Evolutionary conservation across 495 filamentous ascomycete species (phyloP), one percentile per base, ranked within the genome.

Genomic region (Penicillium nucicola): DNA sequence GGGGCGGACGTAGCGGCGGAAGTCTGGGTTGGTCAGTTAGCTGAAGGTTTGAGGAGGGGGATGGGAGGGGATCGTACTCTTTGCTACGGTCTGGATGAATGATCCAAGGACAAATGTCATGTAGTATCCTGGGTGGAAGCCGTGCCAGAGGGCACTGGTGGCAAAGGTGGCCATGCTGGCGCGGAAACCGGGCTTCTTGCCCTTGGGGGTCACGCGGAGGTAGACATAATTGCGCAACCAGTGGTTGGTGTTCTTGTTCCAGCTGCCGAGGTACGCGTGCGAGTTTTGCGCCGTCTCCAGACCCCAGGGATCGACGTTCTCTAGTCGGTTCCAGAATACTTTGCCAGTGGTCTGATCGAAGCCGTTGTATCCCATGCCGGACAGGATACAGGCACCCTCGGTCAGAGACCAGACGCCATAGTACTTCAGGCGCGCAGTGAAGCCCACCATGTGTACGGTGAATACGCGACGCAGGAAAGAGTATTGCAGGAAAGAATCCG

Each of bases 231-330:
- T 96, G 31, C 92, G 84, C 48, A 98, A 72, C 93, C 93, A 98
- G 58, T 89, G 83, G 67, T 96, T 98, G 14, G 93, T 97, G 68
- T 98, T 98, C 77, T 95, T 93, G 69, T 98, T 98, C 93, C 93
- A 98, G 62, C 78, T 85, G 41, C 85, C 92, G 9, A 98, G 77
- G 55, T 91, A 97, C 4, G 80, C 91, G 37, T 90, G 82, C 12
- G 87, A 85, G 64, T 97, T 98, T 68, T 97, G 90, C 1, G 95
- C 95, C 1, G 78, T 73, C 70, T 98, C 93, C 15, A 97, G 82
- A 7, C 79, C 78, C 77, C 83, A 82, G 0, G 92, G 88, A 50
- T 86, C 83, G 50, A 98, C 85, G 52, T 97, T 97, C 55, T 87
- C 83, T 11, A 97, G 72, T 6, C 95, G 82, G 51, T 95, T 83